A percentile compares a stretch with the other conserved stretches of the same genome.
phyloP scores from a whole-genome alignment of 805 yeast species.

The Ogataea saltuana region DNA sequence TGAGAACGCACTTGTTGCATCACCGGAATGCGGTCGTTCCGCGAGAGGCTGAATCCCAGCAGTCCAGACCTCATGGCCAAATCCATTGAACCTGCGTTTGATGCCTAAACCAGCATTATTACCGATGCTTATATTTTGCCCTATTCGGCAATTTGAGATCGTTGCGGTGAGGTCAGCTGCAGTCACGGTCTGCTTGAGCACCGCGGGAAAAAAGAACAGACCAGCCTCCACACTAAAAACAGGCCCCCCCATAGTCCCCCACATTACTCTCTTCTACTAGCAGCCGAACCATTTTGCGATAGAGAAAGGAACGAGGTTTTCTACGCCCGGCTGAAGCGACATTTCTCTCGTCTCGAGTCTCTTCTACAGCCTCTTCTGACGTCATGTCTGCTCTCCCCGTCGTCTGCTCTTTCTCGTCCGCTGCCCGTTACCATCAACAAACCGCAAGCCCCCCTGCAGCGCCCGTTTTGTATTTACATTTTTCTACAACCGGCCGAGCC shows the following conservation, averaged over 20 bases:
- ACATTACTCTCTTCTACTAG: no score
- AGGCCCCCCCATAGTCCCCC: no score
- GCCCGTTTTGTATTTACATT: slow-evolving; percentile 1
- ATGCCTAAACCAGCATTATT: background rate
- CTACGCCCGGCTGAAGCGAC: background rate
- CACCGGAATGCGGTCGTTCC: background rate
- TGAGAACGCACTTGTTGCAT: no score
- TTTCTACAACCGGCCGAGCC: background rate
- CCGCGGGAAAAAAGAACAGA: background rate
- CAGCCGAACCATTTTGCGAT: no score
- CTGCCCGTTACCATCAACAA: background rate
- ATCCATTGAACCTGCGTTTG: slow-evolving; percentile 1
- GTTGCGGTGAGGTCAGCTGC: background rate
- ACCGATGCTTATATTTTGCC: background rate
- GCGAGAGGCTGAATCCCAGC: no score
- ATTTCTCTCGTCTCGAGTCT: background rate
- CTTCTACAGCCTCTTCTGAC: no score
- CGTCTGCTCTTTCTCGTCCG: no score
- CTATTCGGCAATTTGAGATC: background rate
- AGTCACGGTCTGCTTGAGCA: background rate
- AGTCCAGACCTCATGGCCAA: background rate
- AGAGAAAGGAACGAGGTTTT: no score
- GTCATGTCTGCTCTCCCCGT: no score
- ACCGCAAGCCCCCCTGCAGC: slow-evolving; percentile 3
- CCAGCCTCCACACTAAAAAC: background rate